Evolutionary conservation across 768 basidiomycete species (phyloP), one percentile per base, ranked within the genome.

Genomic region (Tephrocybe rancida): DNA sequence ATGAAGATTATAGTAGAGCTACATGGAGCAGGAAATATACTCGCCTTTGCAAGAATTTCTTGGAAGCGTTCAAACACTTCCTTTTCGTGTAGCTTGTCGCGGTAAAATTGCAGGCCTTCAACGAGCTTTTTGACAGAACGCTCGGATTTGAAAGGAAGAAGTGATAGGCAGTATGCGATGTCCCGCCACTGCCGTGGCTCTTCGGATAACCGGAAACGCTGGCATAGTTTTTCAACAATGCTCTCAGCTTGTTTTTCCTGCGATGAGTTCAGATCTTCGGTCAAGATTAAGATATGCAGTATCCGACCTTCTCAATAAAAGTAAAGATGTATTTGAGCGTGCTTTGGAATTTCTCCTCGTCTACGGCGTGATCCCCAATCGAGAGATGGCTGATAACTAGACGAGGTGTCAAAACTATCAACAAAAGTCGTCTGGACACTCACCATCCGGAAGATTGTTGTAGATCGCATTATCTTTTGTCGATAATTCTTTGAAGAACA

Each of bases 391-490:
- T 94, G 73, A 99, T 98, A 46, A 99, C 91, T 93, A 56, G 34
- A 49, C 47, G 18, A 49, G 8, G 46, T 14, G 44, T 14, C 56
- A 54, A 42, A 16, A 27, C 25, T 9, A 26, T 29, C 41, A 43
- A 2, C 45, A 30, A 4, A 44, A 42, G 18, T 5, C 2, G 8
- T 13, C 13, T 24, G 8, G 21, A 37, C 11, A 52, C 85, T 29
- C 62, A 91, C 92, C 90, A 72, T 99, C 97, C 2, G 95, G 97
- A 62, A 99, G 71, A 69, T 99, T 99, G 71, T 98, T 98, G 68
- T 98, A 98, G 52, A 99, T 95, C 6, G 95, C 97, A 67, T 99
- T 99, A 62, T 98, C 97, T 73, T 98, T 99, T 24, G 92, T 95
- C 29, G 92, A 88, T 48, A 99, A 73, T 66, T 98, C 95, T 19